Conservation (phyloP, 116 monocot genomes). For the Iris pallida region DNA sequence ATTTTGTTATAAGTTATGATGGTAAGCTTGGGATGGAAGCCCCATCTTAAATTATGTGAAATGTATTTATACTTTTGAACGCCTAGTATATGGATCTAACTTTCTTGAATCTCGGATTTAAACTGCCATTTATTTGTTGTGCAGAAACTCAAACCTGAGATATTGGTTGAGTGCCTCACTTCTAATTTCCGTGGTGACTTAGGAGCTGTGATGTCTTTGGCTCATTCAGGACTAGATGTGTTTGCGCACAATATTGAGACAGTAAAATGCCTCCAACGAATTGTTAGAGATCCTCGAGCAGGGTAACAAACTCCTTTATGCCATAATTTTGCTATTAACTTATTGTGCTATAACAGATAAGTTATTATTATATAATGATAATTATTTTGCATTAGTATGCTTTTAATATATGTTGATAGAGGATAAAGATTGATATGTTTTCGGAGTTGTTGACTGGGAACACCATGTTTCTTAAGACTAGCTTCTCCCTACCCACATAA, state of each 20-base stretch:
- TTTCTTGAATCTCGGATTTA: constrained; percentile 7
- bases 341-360: neutral
- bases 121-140: constrained; percentile 10
- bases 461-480: too few species aligned
- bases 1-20: neutral
- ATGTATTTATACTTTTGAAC: too few species aligned
- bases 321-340: neutral
- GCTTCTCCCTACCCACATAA: too few species aligned
- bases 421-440: neutral
- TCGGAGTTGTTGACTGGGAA: neutral
- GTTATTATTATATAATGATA: neutral
- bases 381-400: too few species aligned
- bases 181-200: constrained; percentile 95
- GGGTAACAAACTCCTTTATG: constrained; percentile 36
- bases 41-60: too few species aligned
- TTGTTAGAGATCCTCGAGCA: constrained; percentile 92
- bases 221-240: constrained; percentile 72
- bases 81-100: too few species aligned
- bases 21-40: neutral
- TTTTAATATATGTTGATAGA: neutral
- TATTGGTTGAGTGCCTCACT: constrained; percentile 84
- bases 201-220: constrained; percentile 57
- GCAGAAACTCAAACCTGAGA: constrained; percentile 76
- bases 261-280: constrained; percentile 77
- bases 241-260: constrained; percentile 99